Conservation (phyloP, 1,139 yeast species). For the Sugiyamaella grinbergsii region DNA sequence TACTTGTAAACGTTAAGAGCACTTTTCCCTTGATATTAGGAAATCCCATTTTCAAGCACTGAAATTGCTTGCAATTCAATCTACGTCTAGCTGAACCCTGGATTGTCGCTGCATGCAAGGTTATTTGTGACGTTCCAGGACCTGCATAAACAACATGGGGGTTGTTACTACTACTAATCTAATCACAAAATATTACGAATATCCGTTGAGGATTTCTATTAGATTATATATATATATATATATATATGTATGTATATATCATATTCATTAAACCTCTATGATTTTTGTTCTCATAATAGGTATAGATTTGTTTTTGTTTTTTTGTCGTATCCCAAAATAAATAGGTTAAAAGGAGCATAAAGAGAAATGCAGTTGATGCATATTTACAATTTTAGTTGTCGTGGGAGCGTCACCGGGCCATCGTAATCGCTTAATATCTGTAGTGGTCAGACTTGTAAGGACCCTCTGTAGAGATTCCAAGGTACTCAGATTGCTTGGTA, state of each 20-base stretch:
- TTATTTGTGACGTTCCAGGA: no score
- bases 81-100: no score
- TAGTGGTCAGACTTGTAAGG: slow-evolving; percentile 98
- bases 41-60: no score
- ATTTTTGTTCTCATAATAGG: slow-evolving; percentile 13
- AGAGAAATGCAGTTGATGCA: slow-evolving; percentile 29
- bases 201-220: slow-evolving; percentile 29
- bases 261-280: slow-evolving; percentile 15
- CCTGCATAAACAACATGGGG: no score
- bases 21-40: no score
- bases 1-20: no score
- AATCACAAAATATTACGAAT: neutral
- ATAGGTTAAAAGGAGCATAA: slow-evolving; percentile 20
- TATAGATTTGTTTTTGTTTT: slow-evolving; percentile 2
- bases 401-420: neutral
- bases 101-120: no score
- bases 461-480: slow-evolving; percentile 91
- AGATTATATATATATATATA: slow-evolving; percentile 13
- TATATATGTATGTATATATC: no score
- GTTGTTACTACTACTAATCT: no score
- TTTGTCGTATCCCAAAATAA: slow-evolving; percentile 21
- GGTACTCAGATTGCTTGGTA: slow-evolving; percentile 87
- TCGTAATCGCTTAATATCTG: slow-evolving; percentile 75
- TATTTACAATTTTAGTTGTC: slow-evolving; percentile 24
- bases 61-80: no score